phyloP scores from a whole-genome alignment of 805 yeast species.

The Blastobotrys attinorum region DNA sequence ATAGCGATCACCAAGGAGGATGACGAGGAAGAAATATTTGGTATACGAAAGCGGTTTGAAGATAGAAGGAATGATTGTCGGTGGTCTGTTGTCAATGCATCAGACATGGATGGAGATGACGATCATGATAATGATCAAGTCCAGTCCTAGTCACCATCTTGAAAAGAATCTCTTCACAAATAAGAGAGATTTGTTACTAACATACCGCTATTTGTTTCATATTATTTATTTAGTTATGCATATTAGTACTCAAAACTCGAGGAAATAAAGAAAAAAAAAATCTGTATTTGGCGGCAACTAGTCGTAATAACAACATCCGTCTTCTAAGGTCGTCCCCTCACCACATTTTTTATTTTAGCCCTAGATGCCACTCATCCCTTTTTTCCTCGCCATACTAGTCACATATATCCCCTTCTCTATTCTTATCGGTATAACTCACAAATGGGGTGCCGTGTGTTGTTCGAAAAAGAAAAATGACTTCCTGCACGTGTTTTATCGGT shows the following conservation, averaged over 20 bases:
- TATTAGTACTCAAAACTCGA: not conserved
- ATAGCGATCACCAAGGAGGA: not conserved
- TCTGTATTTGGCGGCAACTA: too few relatives aligned
- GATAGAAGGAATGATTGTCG: slow-evolving; percentile 5
- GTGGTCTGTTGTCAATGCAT: slow-evolving; percentile 1
- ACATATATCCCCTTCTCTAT: too few relatives aligned
- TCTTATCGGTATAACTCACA: too few relatives aligned
- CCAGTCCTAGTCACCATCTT: not conserved
- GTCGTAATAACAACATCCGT: too few relatives aligned
- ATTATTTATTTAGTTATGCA: not conserved
- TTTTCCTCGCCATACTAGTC: too few relatives aligned
- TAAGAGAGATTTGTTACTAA: not conserved
- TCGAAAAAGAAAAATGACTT: too few relatives aligned
- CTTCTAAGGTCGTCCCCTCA: too few relatives aligned
- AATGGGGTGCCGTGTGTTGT: too few relatives aligned
- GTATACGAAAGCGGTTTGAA: slow-evolving; percentile 19
- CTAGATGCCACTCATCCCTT: too few relatives aligned
- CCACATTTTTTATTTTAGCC: too few relatives aligned
- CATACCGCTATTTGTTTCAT: not conserved
- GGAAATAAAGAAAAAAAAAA: too few relatives aligned
- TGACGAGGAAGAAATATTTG: slow-evolving; percentile 18
- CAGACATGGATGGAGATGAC: not conserved
- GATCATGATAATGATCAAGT: not conserved
- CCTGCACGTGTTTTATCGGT: too few relatives aligned
- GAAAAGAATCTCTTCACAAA: not conserved